Evolutionary conservation across 2,329 filamentous ascomycete genomes (phyloP), one percentile per base, ranked within the genome.

Genomic region (Diaporthe capsici): DNA sequence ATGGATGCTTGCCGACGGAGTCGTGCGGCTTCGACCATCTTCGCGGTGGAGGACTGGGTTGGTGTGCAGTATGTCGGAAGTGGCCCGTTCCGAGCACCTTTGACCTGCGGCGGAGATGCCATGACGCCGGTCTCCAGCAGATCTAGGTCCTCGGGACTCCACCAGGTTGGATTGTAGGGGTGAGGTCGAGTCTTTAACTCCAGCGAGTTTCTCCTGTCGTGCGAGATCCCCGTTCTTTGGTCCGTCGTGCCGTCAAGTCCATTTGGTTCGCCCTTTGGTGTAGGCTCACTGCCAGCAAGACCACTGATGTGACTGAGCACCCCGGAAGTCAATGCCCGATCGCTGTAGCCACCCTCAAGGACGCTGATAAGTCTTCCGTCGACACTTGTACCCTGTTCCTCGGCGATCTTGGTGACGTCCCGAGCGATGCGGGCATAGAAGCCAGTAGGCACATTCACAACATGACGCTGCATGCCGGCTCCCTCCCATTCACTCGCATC

Each of bases 401-500:
- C 90, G 0, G 97, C 94, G 76, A 99, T 87, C 65, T 90, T 92
- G 20, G 97, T 93, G 4, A 98, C 91, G 81, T 99, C 97, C 60
- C 92, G 90, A 0, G 96, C 96, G 78, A 99, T 94, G 1, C 94
- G 92, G 67, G 97, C 97, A 82, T 98, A 99, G 82, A 99, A 99
- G 72, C 96, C 95, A 0, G 96, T 99, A 0, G 97, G 96, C 2
- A 99, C 97, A 81, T 98, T 98, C 80, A 98, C 96, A 75, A 94
- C 93, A 84, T 99, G 97, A 63, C 97, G 91, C 84, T 99, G 97
- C 97, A 99, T 99, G 4, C 95, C 95, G 5, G 90, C 88, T 25
- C 94, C 92, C 83, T 99, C 97, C 92, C 94, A 97, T 82, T 99
- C 95, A 81, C 96, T 98, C 4, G 97, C 97, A 84, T 99, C 97